Evolutionary conservation across 2,329 filamentous ascomycete genomes (phyloP).

Genomic region (Neophaeococcomyces mojaviensis): DNA sequence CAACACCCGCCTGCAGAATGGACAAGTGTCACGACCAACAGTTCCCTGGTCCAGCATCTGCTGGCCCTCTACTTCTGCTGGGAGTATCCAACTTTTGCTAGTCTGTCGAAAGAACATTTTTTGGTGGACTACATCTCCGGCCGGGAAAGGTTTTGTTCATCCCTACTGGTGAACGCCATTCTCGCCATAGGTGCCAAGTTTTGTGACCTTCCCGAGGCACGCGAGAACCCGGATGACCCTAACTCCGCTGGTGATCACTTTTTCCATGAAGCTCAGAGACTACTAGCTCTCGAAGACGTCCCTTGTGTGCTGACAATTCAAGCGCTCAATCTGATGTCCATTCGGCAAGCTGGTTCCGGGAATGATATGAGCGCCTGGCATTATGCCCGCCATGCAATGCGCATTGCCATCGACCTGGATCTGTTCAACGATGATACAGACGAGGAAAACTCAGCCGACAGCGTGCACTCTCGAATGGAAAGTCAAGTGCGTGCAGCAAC

Average conservation of each 20-base stretch:
- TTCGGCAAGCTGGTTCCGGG: slow-evolving; percentile 10
- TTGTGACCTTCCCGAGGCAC: slow-evolving; percentile 27
- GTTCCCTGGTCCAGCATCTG: slow-evolving; percentile 8
- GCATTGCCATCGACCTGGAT: slow-evolving; percentile 4
- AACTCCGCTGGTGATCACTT: slow-evolving; percentile 31
- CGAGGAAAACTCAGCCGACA: background rate
- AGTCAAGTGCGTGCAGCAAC: slow-evolving; percentile 7
- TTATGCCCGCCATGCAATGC: slow-evolving; percentile 4
- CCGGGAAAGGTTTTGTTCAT: slow-evolving; percentile 7
- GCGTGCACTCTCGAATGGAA: background rate
- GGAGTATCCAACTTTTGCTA: slow-evolving; percentile 10
- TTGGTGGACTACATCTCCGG: slow-evolving; percentile 8
- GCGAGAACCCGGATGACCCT: slow-evolving; percentile 26
- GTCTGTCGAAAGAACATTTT: slow-evolving; percentile 11
- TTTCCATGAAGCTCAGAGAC: slow-evolving; percentile 9
- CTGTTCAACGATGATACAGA: slow-evolving; percentile 3
- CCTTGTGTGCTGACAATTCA: slow-evolving; percentile 34
- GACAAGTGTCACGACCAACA: slow-evolving; percentile 7
- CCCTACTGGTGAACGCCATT: slow-evolving; percentile 28
- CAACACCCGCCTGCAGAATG: slow-evolving; percentile 4
- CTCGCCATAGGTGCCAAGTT: slow-evolving; percentile 30
- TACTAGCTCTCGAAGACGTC: slow-evolving; percentile 23
- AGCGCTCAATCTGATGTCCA: slow-evolving; percentile 27
- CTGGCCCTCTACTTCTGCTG: slow-evolving; percentile 9
- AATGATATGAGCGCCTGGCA: slow-evolving; percentile 9